Evolutionary conservation across 495 filamentous ascomycete species (phyloP), one percentile per base, ranked within the genome.

Genomic region (Lasiosphaeria miniovina): DNA sequence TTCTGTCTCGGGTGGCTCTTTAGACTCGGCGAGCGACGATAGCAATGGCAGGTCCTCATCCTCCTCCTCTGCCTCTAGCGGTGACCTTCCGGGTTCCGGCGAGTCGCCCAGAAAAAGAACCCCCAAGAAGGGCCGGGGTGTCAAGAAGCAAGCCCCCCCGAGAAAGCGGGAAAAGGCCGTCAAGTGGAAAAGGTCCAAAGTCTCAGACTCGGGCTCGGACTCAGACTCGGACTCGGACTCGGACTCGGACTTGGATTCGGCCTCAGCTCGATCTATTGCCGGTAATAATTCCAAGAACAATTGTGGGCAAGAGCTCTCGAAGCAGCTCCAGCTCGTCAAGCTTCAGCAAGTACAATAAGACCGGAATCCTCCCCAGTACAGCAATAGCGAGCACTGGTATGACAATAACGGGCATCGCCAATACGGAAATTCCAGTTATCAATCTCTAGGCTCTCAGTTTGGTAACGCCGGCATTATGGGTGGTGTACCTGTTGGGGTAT

Each of bases 81-180:
- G 64, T 10, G 65, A 53, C 40, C 61, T 63, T 38, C 64, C 71
- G 7, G 72, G 72, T 41, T 63, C 64, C 4, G 74, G 73, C 48
- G 55, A 48, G 14, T 43, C 24, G 24, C 24, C 24, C 0, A 24
- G 24, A 24, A 24, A 24, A 24, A 24, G 24, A 24, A 24, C 24
- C 24, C 24, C 67, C 53, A 76, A 73, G 64, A 77, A 71, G 57
- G 78, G 78, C 65, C 71, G 67, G 43, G 59, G 64, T n/a, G 63
- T 71, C 52, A 77, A 72, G 55, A 78, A 75, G 67, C 78, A 76
- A 58, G 55, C 67, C 49, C 64, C 69, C 3, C 2, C 58, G 0
- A 71, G 64, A 60, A 71, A 71, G 55, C 36, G 46, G 6, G 66
- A 63, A 49, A 66, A 70, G 65, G 36, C 31, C 7, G 24, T 55